Evolutionary conservation across 2,329 filamentous ascomycete species (phyloP), one percentile per base, ranked within the genome.

Genomic region (Alternaria gansuensis): DNA sequence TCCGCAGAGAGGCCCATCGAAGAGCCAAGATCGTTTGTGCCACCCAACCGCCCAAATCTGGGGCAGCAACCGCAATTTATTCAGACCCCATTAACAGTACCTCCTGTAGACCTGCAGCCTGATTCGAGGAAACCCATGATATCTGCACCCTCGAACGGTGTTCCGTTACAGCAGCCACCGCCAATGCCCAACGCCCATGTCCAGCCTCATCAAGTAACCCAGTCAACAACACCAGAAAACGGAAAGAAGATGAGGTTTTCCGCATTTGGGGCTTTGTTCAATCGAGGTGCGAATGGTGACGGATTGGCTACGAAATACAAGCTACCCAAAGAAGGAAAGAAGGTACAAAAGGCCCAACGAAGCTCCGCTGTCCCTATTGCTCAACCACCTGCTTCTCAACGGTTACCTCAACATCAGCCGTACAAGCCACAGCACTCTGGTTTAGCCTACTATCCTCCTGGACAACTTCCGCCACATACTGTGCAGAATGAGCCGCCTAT

Each of bases 231-330:
- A 9, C 60, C 69, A 13, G 71, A 75, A 36, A 49, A 59, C 3
- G 68, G 70, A 50, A 78, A 76, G 65, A 82, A 81, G 62, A 82
- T 81, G 54, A 75, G 81, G 33, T 81, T 82, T 46, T 82, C 81
- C 2, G 67, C 75, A 3, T 62, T 83, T 10, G 79, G 80, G 4
- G 78, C 75, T 33, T 61, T 83, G 1, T 82, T 83, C 52, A 72
- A 76, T 29, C 73, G 80, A 31, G 76, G 73, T 33, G 75, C 76
- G 2, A 69, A 64, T 11, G 72, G 68, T 10, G 64, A 73, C 36
- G 60, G 59, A 5, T 40, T 54, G 13, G 62, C 72, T 6, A 55
- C 57, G 21, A 77, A 77, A 54, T 68, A 65, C 21, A 79, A 77
- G 53, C 43, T 78, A 36, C 73, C 71, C 6, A 80, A 79, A 52